phyloP scores from a whole-genome alignment of 345 rosid species.

The Gossypium herbaceum region DNA sequence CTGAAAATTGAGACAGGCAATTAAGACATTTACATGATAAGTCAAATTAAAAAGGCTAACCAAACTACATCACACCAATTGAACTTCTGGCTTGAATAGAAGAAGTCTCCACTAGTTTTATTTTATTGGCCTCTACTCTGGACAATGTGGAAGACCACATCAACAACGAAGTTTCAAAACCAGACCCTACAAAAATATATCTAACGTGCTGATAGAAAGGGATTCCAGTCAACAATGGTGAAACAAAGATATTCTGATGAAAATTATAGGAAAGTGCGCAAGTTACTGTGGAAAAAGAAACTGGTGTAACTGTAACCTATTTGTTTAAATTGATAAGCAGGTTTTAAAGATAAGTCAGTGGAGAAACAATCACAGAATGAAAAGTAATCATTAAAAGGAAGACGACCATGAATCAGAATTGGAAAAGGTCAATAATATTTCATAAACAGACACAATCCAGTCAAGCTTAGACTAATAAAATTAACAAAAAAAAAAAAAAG shows the following conservation, averaged over 20 bases:
- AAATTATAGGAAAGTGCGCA: neutral
- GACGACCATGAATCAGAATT: neutral
- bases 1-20: conserved; percentile 30
- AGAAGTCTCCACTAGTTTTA: neutral
- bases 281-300: neutral
- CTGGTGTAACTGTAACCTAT: neutral
- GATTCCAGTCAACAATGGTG: neutral
- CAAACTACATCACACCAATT: neutral
- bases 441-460: neutral
- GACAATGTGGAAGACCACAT: neutral
- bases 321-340: neutral
- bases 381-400: neutral
- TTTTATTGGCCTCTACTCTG: neutral
- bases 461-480: neutral
- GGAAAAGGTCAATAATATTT: neutral
- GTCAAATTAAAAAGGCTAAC: conserved; percentile 6
- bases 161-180: neutral
- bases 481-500: neutral
- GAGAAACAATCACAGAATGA: neutral
- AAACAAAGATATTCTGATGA: neutral
- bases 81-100: neutral
- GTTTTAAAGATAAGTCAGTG: neutral
- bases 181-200: neutral
- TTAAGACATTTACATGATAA: neutral
- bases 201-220: neutral